Percentiles rank a stretch among this genome's conserved stretches.
phyloP scores from a whole-genome alignment of 2,329 filamentous ascomycete genomes.

The Cytospora paraplurivora region DNA sequence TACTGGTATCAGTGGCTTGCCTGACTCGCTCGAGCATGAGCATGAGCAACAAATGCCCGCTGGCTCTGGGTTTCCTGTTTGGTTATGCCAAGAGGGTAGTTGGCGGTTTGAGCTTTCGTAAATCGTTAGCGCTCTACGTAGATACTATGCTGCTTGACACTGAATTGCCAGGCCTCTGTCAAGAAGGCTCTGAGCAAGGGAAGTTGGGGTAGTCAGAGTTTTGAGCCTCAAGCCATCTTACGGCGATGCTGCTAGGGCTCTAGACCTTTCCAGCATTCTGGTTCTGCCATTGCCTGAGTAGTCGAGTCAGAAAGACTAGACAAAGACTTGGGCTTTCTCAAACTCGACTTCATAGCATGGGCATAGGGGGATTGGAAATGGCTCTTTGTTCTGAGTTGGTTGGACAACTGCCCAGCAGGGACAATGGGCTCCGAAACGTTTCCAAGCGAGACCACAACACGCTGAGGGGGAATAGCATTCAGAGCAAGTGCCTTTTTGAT shows the following conservation, averaged over 20 bases:
- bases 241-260: conserved; percentile 5
- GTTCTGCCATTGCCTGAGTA: conserved; percentile 8
- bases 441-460: conserved; percentile 7
- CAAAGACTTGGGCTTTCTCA: neutral
- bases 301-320: neutral
- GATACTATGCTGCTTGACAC: conserved; percentile 25
- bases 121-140: conserved; percentile 28
- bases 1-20: neutral
- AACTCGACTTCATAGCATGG: neutral
- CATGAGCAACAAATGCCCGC: conserved; percentile 16
- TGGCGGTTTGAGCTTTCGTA: conserved; percentile 21
- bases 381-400: neutral
- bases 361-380: neutral
- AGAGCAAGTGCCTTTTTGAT: conserved; percentile 6
- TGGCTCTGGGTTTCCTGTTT: conserved; percentile 8
- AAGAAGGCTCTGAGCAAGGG: conserved; percentile 14
- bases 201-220: conserved; percentile 10
- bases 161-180: conserved; percentile 18
- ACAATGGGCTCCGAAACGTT: neutral
- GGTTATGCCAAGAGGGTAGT: conserved; percentile 13
- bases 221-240: conserved; percentile 11
- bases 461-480: conserved; percentile 6
- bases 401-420: conserved; percentile 3
- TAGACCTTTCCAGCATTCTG: neutral
- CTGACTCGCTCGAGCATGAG: neutral